phyloP scores from a whole-genome alignment of 768 basidiomycete genomes.

The Boletus edulis region DNA sequence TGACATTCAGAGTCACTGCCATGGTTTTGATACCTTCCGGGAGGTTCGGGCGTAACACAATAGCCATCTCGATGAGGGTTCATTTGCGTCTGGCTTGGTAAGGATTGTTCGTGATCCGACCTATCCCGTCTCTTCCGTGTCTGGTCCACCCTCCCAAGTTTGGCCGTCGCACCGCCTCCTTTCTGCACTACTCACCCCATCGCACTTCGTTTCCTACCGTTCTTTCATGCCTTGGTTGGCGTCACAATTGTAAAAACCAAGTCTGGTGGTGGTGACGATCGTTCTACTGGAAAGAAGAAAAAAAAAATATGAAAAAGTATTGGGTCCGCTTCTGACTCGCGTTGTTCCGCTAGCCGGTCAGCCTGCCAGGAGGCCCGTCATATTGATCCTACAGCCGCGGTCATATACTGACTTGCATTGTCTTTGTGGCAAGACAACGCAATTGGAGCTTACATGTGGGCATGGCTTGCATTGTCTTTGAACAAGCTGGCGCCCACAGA shows the following conservation, averaged over 20 bases:
- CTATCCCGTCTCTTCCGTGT: conserved; percentile 13
- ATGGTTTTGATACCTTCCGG: conserved; percentile 2
- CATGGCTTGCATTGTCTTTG: too few relatives aligned
- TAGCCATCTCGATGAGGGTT: conserved; percentile 8
- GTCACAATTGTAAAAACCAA: neutral
- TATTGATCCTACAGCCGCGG: conserved; percentile 19
- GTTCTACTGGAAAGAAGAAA: neutral
- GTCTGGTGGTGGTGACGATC: conserved; percentile 5
- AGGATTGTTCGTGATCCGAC: conserved; percentile 19
- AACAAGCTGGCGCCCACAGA: conserved; percentile 15
- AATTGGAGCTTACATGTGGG: neutral
- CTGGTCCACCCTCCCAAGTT: neutral
- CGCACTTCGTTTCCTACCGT: conserved; percentile 2
- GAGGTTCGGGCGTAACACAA: conserved; percentile 13
- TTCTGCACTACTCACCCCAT: neutral
- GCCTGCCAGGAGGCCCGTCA: conserved; percentile 16
- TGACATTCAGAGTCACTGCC: conserved; percentile 6
- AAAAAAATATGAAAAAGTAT: neutral
- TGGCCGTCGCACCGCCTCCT: neutral
- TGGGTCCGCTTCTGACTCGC: conserved; percentile 13
- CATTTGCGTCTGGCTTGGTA: neutral
- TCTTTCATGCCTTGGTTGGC: neutral
- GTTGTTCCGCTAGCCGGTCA: conserved; percentile 18
- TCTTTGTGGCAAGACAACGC: conserved; percentile 6
- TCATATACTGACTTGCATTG: conserved; percentile 6